Evolutionary conservation across 2,329 filamentous ascomycete species (phyloP).

Genomic region (Trichoderma brevicompactum): DNA sequence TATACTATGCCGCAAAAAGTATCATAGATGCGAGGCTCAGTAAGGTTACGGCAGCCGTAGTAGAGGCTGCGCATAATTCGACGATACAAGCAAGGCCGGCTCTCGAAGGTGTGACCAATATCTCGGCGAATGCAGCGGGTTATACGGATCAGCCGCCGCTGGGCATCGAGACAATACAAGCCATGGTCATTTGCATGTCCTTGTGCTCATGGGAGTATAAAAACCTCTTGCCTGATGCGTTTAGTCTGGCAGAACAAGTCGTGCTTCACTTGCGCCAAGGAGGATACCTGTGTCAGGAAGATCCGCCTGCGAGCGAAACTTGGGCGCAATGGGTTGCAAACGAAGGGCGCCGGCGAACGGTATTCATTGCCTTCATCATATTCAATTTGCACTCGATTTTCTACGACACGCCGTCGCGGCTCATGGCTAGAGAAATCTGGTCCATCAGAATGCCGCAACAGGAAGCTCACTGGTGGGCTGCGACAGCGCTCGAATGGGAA

Average conservation of each 20-base stretch:
- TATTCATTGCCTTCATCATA: conserved; percentile 8
- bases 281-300: not conserved
- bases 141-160: not conserved
- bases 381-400: conserved; percentile 9
- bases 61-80: conserved; percentile 13
- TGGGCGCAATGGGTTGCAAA: conserved; percentile 7
- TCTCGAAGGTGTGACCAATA: not conserved
- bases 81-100: conserved; percentile 3
- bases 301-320: not conserved
- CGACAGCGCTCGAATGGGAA: conserved; percentile 7
- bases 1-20: conserved; percentile 18
- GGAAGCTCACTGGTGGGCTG: conserved; percentile 16
- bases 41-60: not conserved
- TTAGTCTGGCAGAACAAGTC: conserved; percentile 12
- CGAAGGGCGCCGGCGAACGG: conserved; percentile 12
- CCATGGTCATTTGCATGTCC: conserved; percentile 23
- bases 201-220: conserved; percentile 23
- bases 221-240: conserved; percentile 9
- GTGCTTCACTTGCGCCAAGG: conserved; percentile 10
- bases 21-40: conserved; percentile 7
- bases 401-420: conserved; percentile 12
- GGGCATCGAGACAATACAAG: conserved; percentile 16
- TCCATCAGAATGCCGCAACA: conserved; percentile 19
- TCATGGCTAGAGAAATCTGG: conserved; percentile 19
- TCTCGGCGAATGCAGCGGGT: not conserved